phyloP scores from a whole-genome alignment of 805 yeast genomes.

The Tetrapisispora taiwanensis region DNA sequence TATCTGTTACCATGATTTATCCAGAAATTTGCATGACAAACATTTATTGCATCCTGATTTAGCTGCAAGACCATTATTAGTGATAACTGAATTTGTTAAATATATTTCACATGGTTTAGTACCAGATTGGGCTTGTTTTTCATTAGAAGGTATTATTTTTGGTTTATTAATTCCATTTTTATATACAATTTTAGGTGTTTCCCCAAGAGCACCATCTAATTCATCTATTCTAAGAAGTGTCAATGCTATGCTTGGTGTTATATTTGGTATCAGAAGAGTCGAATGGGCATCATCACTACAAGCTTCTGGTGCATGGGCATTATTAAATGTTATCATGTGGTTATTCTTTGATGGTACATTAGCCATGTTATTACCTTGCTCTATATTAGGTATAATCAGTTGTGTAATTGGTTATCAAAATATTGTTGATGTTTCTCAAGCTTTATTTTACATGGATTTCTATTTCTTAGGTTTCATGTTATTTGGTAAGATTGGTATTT shows the following conservation, averaged over 20 bases:
- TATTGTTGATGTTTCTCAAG: slow-evolving; percentile 13
- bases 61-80: slow-evolving; percentile 34
- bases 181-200: slow-evolving; percentile 19
- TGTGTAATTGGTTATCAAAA: slow-evolving; percentile 14
- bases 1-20: slow-evolving; percentile 42
- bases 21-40: slow-evolving; percentile 43
- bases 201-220: slow-evolving; percentile 8
- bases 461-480: slow-evolving; percentile 55
- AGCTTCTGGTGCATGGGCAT: slow-evolving; percentile 52
- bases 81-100: slow-evolving; percentile 25
- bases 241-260: slow-evolving; percentile 59
- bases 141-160: slow-evolving; percentile 48
- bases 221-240: slow-evolving; percentile 16
- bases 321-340: slow-evolving; percentile 60
- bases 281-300: slow-evolving; percentile 62
- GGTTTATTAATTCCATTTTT: slow-evolving; percentile 43
- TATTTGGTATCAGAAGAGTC: slow-evolving; percentile 57
- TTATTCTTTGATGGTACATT: slow-evolving; percentile 49
- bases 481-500: slow-evolving; percentile 62
- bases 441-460: slow-evolving; percentile 35
- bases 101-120: slow-evolving; percentile 10
- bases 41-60: slow-evolving; percentile 36
- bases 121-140: slow-evolving; percentile 26
- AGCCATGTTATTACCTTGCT: slow-evolving; percentile 38
- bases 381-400: slow-evolving; percentile 19